A percentile compares a stretch with the other conserved stretches of the same genome.
phyloP scores from a whole-genome alignment of 1,284 basidiomycete species.

The Porogramme epimiltina region DNA sequence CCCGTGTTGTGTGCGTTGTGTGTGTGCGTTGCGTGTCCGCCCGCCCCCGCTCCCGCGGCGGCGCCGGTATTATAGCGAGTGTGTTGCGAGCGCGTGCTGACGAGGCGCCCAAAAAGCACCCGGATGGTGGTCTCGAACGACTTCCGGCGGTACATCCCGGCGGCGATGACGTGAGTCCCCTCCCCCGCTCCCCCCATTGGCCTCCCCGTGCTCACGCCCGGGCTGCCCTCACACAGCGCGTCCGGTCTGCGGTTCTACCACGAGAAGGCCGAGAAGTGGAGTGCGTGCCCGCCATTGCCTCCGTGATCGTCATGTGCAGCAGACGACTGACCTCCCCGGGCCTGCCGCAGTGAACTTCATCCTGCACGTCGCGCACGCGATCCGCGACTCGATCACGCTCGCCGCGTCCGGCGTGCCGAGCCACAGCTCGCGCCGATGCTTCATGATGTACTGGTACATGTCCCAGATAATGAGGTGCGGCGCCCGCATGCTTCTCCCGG shows the following conservation, averaged over 20 bases:
- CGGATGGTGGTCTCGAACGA: constrained; percentile 72
- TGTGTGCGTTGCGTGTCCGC: not conserved
- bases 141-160: constrained; percentile 64
- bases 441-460: constrained; percentile 79
- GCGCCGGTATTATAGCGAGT: not conserved
- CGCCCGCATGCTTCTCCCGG: not conserved
- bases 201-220: not conserved
- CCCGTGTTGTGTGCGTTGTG: too few relatives aligned
- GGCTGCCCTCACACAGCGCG: constrained; percentile 46
- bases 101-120: constrained; percentile 56
- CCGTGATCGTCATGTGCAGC: too few relatives aligned
- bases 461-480: constrained; percentile 64
- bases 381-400: constrained; percentile 6
- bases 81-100: constrained; percentile 54
- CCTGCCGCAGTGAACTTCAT: constrained; percentile 9
- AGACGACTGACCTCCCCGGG: not conserved
- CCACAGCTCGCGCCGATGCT: constrained; percentile 44
- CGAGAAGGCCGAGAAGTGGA: constrained; percentile 70
- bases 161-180: constrained; percentile 54
- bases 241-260: constrained; percentile 56
- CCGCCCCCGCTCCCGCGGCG: constrained; percentile 49
- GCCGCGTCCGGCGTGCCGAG: not conserved
- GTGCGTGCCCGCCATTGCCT: constrained; percentile 44
- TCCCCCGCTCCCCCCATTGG: not conserved
- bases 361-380: constrained; percentile 7